Evolutionary conservation across 306 rosid species (phyloP), one percentile per base, ranked within the genome.

Genomic region (Rosa chinensis): DNA sequence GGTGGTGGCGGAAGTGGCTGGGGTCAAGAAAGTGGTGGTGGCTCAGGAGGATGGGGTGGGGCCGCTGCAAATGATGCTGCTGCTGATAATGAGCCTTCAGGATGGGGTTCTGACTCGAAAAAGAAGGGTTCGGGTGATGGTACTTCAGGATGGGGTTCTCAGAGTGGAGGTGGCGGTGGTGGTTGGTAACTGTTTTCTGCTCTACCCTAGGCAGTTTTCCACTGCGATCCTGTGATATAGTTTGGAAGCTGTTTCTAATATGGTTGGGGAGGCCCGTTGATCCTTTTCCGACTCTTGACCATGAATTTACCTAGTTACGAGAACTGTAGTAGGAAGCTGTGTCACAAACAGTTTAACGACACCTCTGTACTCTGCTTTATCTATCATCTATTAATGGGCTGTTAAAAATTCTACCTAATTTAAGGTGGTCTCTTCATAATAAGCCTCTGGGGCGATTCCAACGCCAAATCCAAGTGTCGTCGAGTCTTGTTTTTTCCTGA

Each of bases 101-200:
- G 90, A 59, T 86, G 92, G 97, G 91, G 86, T 63, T 66, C 83
- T 18, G 82, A 67, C 39, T 17, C 85, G 4, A 85, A 83, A 73
- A 88, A 47, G 43, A 76, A 75, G 50, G 58, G 79, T 70, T 70
- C 81, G 0, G 50, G 35, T 45, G 37, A 45, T 75, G 70, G 69
- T 5, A 16, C 67, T 75, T 58, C 28, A 1, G 78, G 71, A 62
- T 75, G 79, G 79, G 78, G 70, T 18, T 75, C 56, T 23, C 64
- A 83, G 20, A 78, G 79, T 20, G 71, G 90, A 0, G n/a, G 72
- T n/a, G 73, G 91, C 1, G 43, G 66, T 28, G 70, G 82, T 21
- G 87, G 87, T 32, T 87, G 91, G 92, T 83, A 85, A 45, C 55
- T 23, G 23, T 43, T 5, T 4, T 23, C 18, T 58, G 55, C 2